Evolutionary conservation across 257 asterid species (phyloP).

Genomic region (Salvia rosmarinus): DNA sequence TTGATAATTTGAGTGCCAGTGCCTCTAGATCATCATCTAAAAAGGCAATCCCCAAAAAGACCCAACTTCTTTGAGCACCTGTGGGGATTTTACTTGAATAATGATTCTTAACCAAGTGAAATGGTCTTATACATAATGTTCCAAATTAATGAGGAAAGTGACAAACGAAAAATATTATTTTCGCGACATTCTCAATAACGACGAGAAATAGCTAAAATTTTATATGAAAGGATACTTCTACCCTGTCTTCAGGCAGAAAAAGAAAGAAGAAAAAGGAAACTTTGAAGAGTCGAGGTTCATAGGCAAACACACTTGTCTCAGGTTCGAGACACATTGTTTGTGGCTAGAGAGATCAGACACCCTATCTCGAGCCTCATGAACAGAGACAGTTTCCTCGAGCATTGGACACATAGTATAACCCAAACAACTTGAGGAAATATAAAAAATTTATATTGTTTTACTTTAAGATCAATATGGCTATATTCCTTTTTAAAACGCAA

Average conservation of each 20-base stretch:
- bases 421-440: not conserved
- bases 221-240: too few species aligned
- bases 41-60: not conserved
- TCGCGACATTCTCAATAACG: not conserved
- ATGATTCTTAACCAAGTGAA: not conserved
- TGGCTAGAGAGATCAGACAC: not conserved
- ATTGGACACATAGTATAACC: not conserved
- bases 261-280: not conserved
- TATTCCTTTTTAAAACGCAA: not conserved
- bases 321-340: not conserved
- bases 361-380: not conserved
- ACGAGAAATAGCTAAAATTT: too few species aligned
- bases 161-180: not conserved
- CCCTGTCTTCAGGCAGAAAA: not conserved
- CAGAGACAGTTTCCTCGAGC: not conserved
- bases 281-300: not conserved
- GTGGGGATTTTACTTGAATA: not conserved
- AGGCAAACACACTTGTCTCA: not conserved
- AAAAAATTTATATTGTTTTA: not conserved
- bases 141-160: not conserved
- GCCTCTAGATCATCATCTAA: not conserved
- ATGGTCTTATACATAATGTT: not conserved
- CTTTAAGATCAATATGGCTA: not conserved
- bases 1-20: not conserved
- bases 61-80: not conserved